Conservation (phyloP, 2,329 filamentous ascomycete species). For the Arthrobotrys conoides region DNA sequence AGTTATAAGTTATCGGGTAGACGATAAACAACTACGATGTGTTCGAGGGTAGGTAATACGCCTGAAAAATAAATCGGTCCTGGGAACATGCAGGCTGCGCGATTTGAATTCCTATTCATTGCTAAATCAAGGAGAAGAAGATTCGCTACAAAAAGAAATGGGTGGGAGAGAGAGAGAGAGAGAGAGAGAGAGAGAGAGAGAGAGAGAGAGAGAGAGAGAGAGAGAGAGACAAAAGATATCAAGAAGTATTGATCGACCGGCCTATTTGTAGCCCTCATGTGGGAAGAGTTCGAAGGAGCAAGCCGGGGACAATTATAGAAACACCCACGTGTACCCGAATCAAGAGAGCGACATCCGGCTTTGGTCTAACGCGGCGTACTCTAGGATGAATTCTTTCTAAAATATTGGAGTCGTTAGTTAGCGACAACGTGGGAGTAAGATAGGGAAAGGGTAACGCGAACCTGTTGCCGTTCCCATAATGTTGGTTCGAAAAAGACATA, state of each 20-base stretch:
- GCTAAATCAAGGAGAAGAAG: constrained; percentile 3
- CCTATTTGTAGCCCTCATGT: constrained; percentile 23
- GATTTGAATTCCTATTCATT: constrained; percentile 10
- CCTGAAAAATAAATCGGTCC: not conserved
- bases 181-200: not conserved
- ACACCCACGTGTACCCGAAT: not conserved
- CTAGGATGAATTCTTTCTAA: constrained; percentile 71
- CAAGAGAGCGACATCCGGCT: constrained; percentile 58
- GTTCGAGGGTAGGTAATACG: not conserved
- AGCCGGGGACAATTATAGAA: not conserved
- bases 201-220: not conserved
- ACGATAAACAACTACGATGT: not conserved
- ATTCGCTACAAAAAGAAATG: constrained; percentile 20
- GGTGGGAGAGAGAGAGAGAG: not conserved
- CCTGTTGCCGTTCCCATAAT: constrained; percentile 71
- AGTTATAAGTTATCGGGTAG: too few relatives aligned
- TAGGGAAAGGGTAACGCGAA: constrained; percentile 63
- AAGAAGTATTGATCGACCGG: constrained; percentile 6
- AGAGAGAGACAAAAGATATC: not conserved
- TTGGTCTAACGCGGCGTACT: constrained; percentile 70
- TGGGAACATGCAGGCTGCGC: not conserved
- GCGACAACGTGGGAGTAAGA: constrained; percentile 39
- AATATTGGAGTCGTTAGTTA: constrained; percentile 24
- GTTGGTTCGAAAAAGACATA: constrained; percentile 73
- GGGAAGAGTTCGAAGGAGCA: constrained; percentile 10